Conservation (phyloP, 1,139 yeast species). For the Groenewaldozyma sp. region DNA sequence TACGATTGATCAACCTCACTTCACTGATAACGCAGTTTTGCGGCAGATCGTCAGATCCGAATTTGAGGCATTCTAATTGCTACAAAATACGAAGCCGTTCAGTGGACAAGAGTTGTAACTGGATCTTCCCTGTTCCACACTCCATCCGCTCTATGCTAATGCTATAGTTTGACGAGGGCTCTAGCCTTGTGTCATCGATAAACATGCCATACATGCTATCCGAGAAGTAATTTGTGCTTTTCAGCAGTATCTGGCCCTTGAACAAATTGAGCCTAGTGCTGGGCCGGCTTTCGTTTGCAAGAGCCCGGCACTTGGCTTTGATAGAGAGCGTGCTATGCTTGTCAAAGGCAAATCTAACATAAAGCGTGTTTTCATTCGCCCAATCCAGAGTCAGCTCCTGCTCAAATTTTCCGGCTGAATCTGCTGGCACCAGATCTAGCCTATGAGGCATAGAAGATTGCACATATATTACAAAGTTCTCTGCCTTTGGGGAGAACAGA, state of each 20-base stretch:
- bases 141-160: slow-evolving; percentile 25
- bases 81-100: too few species aligned
- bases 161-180: slow-evolving; percentile 11
- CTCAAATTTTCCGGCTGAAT: slow-evolving; percentile 18
- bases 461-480: background rate
- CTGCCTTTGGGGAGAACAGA: slow-evolving; percentile 22
- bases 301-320: background rate
- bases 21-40: too few species aligned
- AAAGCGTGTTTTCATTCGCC: slow-evolving; percentile 17
- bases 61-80: too few species aligned
- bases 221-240: slow-evolving; percentile 36
- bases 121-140: slow-evolving; percentile 21
- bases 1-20: too few species aligned
- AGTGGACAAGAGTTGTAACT: slow-evolving; percentile 14
- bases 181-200: slow-evolving; percentile 26
- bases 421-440: slow-evolving; percentile 8
- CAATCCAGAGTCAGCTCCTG: slow-evolving; percentile 14
- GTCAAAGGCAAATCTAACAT: slow-evolving; percentile 9
- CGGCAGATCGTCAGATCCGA: too few species aligned
- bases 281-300: background rate
- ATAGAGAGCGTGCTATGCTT: slow-evolving; percentile 2
- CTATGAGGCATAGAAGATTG: background rate
- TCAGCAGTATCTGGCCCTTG: slow-evolving; percentile 18
- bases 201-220: slow-evolving; percentile 39
- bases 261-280: slow-evolving; percentile 26